Evolutionary conservation across 805 yeast species (phyloP).

Genomic region (Zygosaccharomyces siamensis): DNA sequence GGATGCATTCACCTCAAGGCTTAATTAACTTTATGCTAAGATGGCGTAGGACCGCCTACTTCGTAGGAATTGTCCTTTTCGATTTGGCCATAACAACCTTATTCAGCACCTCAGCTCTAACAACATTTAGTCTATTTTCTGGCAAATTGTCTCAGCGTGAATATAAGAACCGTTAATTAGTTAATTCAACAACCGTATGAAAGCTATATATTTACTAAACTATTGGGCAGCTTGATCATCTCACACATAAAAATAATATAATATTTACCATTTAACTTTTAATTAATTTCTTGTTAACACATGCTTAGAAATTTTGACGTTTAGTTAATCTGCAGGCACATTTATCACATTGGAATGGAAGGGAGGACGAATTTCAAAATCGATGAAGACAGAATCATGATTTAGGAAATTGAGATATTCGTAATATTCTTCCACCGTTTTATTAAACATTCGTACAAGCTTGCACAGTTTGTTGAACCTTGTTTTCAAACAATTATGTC

Average conservation of each 20-base stretch:
- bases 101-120: slow-evolving; percentile 17
- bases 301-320: background rate
- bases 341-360: slow-evolving; percentile 1
- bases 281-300: background rate
- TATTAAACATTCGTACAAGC: slow-evolving; percentile 22
- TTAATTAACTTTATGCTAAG: slow-evolving; percentile 31
- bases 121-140: slow-evolving; percentile 15
- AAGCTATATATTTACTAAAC: background rate
- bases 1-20: slow-evolving; percentile 29
- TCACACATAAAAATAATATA: background rate
- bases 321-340: background rate
- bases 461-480: slow-evolving; percentile 17
- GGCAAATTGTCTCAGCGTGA: background rate
- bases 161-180: background rate
- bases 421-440: slow-evolving; percentile 26
- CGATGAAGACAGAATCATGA: slow-evolving; percentile 20
- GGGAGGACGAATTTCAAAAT: slow-evolving; percentile 21
- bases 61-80: slow-evolving; percentile 22
- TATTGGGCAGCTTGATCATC: background rate
- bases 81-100: slow-evolving; percentile 16
- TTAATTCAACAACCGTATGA: background rate
- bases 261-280: background rate
- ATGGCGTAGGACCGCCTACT: slow-evolving; percentile 21
- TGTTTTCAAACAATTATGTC: slow-evolving; percentile 15
- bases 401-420: slow-evolving; percentile 22